These are phyloP conservation scores for Claviceps capensis DNA, from an alignment of 2,329 filamentous ascomycete species.

Conservation along the genomic window DNA sequence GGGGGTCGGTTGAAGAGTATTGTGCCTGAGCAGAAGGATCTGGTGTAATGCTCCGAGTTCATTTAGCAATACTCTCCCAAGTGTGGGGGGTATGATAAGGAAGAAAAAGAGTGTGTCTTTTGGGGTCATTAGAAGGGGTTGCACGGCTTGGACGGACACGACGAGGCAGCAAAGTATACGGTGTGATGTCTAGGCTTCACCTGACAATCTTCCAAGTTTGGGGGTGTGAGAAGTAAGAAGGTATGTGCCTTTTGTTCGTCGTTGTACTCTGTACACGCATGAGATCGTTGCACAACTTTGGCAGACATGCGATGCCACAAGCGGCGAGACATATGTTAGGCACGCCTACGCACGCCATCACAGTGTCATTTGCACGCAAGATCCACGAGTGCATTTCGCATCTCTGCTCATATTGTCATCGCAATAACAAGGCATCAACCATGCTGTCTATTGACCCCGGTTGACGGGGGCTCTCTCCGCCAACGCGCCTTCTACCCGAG, in stretches of 20 bases:
- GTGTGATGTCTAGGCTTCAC: too few relatives aligned
- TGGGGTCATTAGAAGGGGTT: too few relatives aligned
- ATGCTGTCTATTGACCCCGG: slow-evolving; percentile 21
- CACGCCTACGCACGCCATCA: neutral
- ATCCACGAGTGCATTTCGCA: neutral
- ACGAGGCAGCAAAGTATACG: too few relatives aligned
- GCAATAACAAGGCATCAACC: slow-evolving; percentile 8
- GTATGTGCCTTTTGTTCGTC: too few relatives aligned
- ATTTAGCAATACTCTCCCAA: too few relatives aligned
- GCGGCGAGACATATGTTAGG: too few relatives aligned
- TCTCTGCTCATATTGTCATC: neutral
- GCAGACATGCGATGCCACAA: neutral
- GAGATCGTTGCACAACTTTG: neutral
- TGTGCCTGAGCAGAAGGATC: slow-evolving; percentile 53
- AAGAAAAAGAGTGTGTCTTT: too few relatives aligned
- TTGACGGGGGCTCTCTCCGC: slow-evolving; percentile 25
- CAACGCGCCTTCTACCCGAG: slow-evolving; percentile 3
- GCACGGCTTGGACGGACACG: too few relatives aligned
- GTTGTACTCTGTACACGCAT: too few relatives aligned
- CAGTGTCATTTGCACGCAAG: neutral
- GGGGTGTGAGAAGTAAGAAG: too few relatives aligned
- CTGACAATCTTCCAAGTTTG: too few relatives aligned
- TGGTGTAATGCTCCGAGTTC: slow-evolving; percentile 9
- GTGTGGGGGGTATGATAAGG: too few relatives aligned
- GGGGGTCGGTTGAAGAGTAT: slow-evolving; percentile 50